Percentiles rank a stretch among this genome's conserved stretches.
phyloP scores from a whole-genome alignment of 2,329 filamentous ascomycete genomes.

The Fusarium nelsonii region DNA sequence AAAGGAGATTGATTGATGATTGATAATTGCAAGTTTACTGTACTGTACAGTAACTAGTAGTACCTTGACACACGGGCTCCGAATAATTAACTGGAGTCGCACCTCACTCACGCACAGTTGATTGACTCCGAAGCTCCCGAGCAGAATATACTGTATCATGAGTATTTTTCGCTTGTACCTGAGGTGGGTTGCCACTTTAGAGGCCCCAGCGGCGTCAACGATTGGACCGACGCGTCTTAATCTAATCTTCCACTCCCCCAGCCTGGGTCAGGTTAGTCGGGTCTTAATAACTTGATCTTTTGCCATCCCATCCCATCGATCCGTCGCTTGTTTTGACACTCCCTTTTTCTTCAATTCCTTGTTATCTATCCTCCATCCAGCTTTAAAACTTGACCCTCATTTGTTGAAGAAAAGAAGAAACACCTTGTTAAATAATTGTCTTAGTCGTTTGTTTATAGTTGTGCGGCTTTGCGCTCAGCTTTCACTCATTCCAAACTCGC shows the following conservation, averaged over 20 bases:
- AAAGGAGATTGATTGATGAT: conserved; percentile 1
- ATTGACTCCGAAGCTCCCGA: conserved; percentile 38
- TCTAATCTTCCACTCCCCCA: conserved; percentile 38
- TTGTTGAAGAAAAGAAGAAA: conserved; percentile 23
- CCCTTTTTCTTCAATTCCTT: conserved; percentile 37
- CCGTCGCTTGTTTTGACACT: conserved; percentile 25
- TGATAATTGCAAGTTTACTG: conserved; percentile 13
- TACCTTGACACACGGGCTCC: conserved; percentile 3
- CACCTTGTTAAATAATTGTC: conserved; percentile 22
- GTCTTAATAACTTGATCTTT: conserved; percentile 41
- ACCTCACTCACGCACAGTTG: conserved; percentile 19
- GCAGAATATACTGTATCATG: conserved; percentile 25
- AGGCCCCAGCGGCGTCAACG: conserved; percentile 31
- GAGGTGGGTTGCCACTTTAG: conserved; percentile 34
- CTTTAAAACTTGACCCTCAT: conserved; percentile 32
- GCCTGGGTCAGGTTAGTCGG: conserved; percentile 21
- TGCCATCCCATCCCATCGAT: conserved; percentile 8
- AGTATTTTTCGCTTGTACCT: conserved; percentile 29
- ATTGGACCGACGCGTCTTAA: conserved; percentile 41
- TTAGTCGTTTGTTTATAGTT: conserved; percentile 12
- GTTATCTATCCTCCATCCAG: conserved; percentile 20
- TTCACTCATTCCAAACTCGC: conserved; percentile 15
- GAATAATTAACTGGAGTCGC: conserved; percentile 9
- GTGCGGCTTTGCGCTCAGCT: conserved; percentile 16
- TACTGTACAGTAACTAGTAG: neutral